Percentiles rank a stretch among this genome's conserved stretches.
Conservation (phyloP, 192 early-diverging fungal genomes). For the Jimgerdemannia flammicorona region DNA sequence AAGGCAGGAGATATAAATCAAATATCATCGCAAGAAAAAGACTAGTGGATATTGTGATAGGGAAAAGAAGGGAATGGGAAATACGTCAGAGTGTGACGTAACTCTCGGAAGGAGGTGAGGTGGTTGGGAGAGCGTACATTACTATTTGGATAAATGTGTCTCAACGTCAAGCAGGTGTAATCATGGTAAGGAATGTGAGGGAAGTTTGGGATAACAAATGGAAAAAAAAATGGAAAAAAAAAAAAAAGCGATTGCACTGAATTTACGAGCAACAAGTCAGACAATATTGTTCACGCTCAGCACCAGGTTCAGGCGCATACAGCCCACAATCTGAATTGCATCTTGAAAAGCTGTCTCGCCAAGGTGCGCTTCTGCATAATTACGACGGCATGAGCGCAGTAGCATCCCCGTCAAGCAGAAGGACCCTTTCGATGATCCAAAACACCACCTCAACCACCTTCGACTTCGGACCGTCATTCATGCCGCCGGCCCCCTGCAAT, state of each 20-base stretch:
- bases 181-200: too few relatives aligned
- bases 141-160: too few relatives aligned
- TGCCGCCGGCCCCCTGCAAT: slow-evolving; percentile 17
- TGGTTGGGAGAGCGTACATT: too few relatives aligned
- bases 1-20: too few relatives aligned
- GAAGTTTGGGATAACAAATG: not conserved
- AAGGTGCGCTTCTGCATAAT: not conserved
- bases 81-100: too few relatives aligned
- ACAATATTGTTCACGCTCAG: not conserved
- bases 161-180: too few relatives aligned
- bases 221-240: not conserved
- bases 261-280: not conserved
- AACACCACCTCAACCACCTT: slow-evolving; percentile 24
- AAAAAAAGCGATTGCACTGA: not conserved
- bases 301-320: not conserved
- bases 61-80: too few relatives aligned
- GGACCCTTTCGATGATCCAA: not conserved
- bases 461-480: slow-evolving; percentile 15
- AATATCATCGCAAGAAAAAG: too few relatives aligned
- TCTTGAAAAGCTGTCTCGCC: not conserved
- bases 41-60: too few relatives aligned
- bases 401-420: slow-evolving; percentile 34
- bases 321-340: not conserved
- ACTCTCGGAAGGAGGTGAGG: too few relatives aligned
- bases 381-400: slow-evolving; percentile 1